Conservation (phyloP, 2,329 filamentous ascomycete species). For the Pseudovirgaria hyperparasitica region DNA sequence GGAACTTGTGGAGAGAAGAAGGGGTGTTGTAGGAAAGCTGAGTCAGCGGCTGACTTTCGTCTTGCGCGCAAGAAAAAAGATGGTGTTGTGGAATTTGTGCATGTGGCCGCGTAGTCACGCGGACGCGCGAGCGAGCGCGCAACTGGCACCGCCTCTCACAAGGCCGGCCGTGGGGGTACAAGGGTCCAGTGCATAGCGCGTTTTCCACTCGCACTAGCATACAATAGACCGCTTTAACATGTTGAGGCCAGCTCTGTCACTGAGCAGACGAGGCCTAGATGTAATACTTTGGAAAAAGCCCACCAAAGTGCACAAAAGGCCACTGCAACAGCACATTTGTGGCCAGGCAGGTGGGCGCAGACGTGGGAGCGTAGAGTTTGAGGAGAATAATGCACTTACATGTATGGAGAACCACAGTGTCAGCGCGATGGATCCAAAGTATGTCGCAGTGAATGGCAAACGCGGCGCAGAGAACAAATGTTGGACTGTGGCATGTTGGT, state of each 20-base stretch:
- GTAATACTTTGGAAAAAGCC: slow-evolving; percentile 1
- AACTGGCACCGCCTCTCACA: too few relatives aligned
- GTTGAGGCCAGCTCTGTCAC: too few relatives aligned
- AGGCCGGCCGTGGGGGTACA: too few relatives aligned
- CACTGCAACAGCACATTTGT: slow-evolving; percentile 1
- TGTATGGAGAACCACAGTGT: slow-evolving; percentile 88
- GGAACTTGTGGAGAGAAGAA: slow-evolving; percentile 10
- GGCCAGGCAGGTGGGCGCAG: slow-evolving; percentile 1
- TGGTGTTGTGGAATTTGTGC: too few relatives aligned
- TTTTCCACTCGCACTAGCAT: too few relatives aligned
- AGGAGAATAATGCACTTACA: slow-evolving; percentile 45
- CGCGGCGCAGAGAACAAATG: slow-evolving; percentile 77
- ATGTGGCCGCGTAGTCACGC: too few relatives aligned
- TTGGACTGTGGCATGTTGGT: slow-evolving; percentile 33
- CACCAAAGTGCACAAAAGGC: slow-evolving; percentile 1
- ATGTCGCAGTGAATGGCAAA: slow-evolving; percentile 83
- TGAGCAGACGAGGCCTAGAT: too few relatives aligned
- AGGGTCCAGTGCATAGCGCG: too few relatives aligned
- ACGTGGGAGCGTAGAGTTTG: slow-evolving; percentile 7
- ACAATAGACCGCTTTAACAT: too few relatives aligned
- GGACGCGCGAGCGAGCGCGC: too few relatives aligned
- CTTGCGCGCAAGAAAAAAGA: too few relatives aligned
- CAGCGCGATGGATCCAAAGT: slow-evolving; percentile 83
- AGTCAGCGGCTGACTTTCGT: slow-evolving; percentile 1
- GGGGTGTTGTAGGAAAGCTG: slow-evolving; percentile 7